Evolutionary conservation across 2,329 filamentous ascomycete genomes (phyloP).

Genomic region (Fusarium bulbicola): DNA sequence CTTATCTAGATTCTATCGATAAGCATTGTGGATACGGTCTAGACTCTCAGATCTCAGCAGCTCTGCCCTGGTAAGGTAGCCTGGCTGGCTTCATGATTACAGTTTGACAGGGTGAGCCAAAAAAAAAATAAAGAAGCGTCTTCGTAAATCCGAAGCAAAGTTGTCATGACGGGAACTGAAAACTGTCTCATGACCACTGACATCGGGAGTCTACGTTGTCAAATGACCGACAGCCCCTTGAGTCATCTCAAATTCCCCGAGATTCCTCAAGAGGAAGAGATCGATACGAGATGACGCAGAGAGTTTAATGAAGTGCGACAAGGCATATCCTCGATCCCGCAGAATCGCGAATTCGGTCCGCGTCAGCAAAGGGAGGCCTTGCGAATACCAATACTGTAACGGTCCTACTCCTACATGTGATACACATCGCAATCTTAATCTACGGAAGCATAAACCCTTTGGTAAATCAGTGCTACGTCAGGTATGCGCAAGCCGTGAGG

Average conservation of each 20-base stretch:
- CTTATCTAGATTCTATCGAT: slow-evolving; percentile 36
- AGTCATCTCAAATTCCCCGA: slow-evolving; percentile 15
- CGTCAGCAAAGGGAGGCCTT: slow-evolving; percentile 24
- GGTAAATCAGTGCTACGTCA: slow-evolving; percentile 9
- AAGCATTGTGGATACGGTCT: slow-evolving; percentile 8
- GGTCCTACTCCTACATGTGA: neutral
- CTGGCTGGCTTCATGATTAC: neutral
- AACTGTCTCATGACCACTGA: slow-evolving; percentile 1
- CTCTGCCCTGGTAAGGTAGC: neutral
- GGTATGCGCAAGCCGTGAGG: neutral
- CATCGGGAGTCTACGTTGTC: slow-evolving; percentile 1
- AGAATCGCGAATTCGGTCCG: slow-evolving; percentile 25
- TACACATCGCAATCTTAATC: slow-evolving; percentile 23
- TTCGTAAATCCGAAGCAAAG: slow-evolving; percentile 16
- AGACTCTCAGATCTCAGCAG: neutral
- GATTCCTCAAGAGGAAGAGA: slow-evolving; percentile 14
- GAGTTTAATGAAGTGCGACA: slow-evolving; percentile 5
- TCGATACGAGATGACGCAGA: slow-evolving; percentile 23
- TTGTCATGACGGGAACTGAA: neutral
- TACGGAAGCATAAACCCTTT: slow-evolving; percentile 4
- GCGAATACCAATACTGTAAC: slow-evolving; percentile 17
- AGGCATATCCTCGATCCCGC: slow-evolving; percentile 27
- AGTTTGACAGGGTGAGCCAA: neutral
- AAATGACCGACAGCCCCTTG: slow-evolving; percentile 22
- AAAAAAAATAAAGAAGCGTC: neutral